phyloP scores from a whole-genome alignment of 371 early-diverging fungal species.

The Nosema muscidifuracis region DNA sequence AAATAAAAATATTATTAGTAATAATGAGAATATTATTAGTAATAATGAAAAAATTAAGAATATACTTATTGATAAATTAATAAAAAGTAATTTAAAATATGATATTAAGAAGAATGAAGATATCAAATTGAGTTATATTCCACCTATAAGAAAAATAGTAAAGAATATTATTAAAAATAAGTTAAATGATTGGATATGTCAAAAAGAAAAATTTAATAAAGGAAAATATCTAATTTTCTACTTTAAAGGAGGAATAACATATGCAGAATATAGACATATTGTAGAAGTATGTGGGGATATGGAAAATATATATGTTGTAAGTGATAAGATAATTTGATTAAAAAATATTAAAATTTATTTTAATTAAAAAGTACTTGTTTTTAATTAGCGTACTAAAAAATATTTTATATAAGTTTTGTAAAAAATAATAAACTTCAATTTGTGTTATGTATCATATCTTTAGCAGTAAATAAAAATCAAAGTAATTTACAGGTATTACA shows the following conservation, averaged over 20 bases:
- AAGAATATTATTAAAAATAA: constrained; percentile 36
- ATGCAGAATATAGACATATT: constrained; percentile 53
- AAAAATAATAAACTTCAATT: too few relatives aligned
- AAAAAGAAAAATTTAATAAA: constrained; percentile 16
- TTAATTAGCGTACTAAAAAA: too few relatives aligned
- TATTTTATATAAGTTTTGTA: too few relatives aligned
- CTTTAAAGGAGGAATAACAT: constrained; percentile 55
- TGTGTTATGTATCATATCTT: too few relatives aligned
- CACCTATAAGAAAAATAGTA: constrained; percentile 46
- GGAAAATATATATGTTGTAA: constrained; percentile 8
- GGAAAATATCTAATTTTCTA: constrained; percentile 48
- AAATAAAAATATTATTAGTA: neutral
- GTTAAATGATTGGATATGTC: constrained; percentile 33
- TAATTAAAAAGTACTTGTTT: too few relatives aligned
- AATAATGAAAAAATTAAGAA: constrained; percentile 29
- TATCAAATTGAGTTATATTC: constrained; percentile 56
- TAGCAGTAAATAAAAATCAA: too few relatives aligned
- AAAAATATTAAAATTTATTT: too few relatives aligned
- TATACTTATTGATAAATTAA: neutral
- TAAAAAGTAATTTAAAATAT: constrained; percentile 19
- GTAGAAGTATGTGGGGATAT: constrained; percentile 1
- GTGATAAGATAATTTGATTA: constrained; percentile 23
- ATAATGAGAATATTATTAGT: constrained; percentile 20
- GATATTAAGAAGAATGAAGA: constrained; percentile 28
- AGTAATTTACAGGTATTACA: too few relatives aligned